Percentiles rank a stretch among this genome's conserved stretches.
Evolutionary conservation across 2,329 filamentous ascomycete genomes (phyloP).

Genomic region (Seiridium unicorne): DNA sequence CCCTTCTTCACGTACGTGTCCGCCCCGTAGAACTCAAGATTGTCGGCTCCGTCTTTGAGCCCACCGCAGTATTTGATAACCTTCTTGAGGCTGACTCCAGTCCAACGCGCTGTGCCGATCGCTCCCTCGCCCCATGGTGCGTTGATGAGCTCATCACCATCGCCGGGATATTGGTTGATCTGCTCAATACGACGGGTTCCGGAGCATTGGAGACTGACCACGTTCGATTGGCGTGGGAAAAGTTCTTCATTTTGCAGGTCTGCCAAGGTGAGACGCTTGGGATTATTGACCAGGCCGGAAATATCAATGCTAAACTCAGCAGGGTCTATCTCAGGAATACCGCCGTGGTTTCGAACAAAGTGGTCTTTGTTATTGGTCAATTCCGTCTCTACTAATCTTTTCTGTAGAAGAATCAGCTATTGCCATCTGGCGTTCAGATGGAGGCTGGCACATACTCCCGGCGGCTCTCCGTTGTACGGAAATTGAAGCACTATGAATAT

Average conservation of each 20-base stretch:
- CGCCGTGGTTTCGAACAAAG: constrained; percentile 72
- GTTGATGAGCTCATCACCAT: constrained; percentile 61
- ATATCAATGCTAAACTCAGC: constrained; percentile 52
- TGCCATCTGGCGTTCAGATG: not conserved
- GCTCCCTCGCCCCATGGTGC: constrained; percentile 64
- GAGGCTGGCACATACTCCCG: constrained; percentile 28
- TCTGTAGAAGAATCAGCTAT: constrained; percentile 7
- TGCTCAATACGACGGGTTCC: constrained; percentile 70
- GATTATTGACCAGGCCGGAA: constrained; percentile 60
- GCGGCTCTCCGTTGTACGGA: constrained; percentile 63
- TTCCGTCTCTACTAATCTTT: constrained; percentile 51
- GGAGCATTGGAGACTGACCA: constrained; percentile 65
- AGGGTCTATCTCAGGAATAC: constrained; percentile 63
- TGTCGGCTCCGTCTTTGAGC: constrained; percentile 49
- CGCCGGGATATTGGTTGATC: constrained; percentile 62
- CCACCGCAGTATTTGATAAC: constrained; percentile 71
- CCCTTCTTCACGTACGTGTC: constrained; percentile 73
- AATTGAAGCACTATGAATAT: constrained; percentile 48
- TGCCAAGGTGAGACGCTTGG: constrained; percentile 53
- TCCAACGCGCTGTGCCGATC: constrained; percentile 62
- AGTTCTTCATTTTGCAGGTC: constrained; percentile 59
- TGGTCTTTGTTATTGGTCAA: constrained; percentile 59
- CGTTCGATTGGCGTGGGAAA: constrained; percentile 59
- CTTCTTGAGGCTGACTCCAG: constrained; percentile 65
- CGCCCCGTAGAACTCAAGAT: constrained; percentile 67